These are phyloP conservation scores for Suhomyces sp. DNA, from an alignment of 805 yeast genomes.

Conservation along the genomic window DNA sequence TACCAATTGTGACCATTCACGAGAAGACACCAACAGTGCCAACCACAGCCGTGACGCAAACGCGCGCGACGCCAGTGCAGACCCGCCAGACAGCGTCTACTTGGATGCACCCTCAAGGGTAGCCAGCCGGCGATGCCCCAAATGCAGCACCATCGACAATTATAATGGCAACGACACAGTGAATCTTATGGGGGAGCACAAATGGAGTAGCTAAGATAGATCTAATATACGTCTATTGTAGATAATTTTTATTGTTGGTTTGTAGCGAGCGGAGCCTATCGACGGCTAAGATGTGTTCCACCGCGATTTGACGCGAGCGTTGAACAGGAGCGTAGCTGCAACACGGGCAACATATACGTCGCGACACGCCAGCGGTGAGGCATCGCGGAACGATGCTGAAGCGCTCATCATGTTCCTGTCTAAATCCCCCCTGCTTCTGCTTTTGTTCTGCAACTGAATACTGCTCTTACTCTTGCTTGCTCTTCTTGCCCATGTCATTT, in stretches of 20 bases:
- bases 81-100: background rate
- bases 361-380: no score
- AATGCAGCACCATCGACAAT: background rate
- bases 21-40: background rate
- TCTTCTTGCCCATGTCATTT: background rate
- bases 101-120: background rate
- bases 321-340: background rate
- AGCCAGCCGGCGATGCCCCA: conserved; percentile 2
- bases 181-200: conserved; percentile 30
- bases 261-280: background rate
- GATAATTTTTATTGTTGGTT: background rate
- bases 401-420: background rate
- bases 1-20: background rate
- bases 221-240: conserved; percentile 2
- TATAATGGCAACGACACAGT: conserved; percentile 12
- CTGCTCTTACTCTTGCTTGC: background rate
- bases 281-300: background rate
- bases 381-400: no score
- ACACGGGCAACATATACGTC: background rate
- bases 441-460: no score
- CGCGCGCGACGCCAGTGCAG: background rate
- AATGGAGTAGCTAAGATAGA: conserved; percentile 21
- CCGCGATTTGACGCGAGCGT: background rate
- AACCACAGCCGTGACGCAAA: background rate
- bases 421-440: no score